Conservation (phyloP, 1,139 yeast genomes). For the Zhuliangozyma blackwelliae region DNA sequence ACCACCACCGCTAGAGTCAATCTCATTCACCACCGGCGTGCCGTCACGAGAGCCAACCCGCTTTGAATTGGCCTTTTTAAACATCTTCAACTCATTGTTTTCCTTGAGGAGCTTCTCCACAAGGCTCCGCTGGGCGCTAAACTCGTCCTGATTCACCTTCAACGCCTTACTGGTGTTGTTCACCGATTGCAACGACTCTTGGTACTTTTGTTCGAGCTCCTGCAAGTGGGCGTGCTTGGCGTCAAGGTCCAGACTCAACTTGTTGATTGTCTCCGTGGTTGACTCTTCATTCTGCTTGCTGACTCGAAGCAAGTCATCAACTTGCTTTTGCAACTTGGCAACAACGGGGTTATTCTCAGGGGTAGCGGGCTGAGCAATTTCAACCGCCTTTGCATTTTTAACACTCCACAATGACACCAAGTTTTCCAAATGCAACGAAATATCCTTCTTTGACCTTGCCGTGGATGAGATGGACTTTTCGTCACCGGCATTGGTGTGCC, state of each 20-base stretch:
- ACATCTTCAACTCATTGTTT: constrained; percentile 63
- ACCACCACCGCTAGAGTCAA: constrained; percentile 12
- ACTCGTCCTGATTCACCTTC: constrained; percentile 67
- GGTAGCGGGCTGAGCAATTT: constrained; percentile 8
- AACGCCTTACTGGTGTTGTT: constrained; percentile 75
- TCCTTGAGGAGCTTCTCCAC: constrained; percentile 59
- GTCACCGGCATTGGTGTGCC: not conserved
- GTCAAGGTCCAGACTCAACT: too few relatives aligned
- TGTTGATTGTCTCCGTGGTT: constrained; percentile 19
- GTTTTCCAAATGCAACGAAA: constrained; percentile 37
- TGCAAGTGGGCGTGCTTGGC: constrained; percentile 33
- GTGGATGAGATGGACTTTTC: constrained; percentile 26
- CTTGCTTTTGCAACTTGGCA: constrained; percentile 42
- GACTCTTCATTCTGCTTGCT: constrained; percentile 35
- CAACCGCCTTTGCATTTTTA: constrained; percentile 9
- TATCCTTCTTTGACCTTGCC: constrained; percentile 29
- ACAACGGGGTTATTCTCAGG: constrained; percentile 26
- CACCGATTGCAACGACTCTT: constrained; percentile 67
- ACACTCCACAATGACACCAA: constrained; percentile 37
- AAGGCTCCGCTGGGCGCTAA: constrained; percentile 53
- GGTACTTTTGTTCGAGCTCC: constrained; percentile 52
- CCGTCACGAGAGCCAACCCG: constrained; percentile 27
- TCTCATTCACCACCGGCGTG: constrained; percentile 16
- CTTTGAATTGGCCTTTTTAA: constrained; percentile 38
- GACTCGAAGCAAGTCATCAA: constrained; percentile 41